Percentiles rank a stretch among this genome's conserved stretches.
Evolutionary conservation across 768 basidiomycete genomes (phyloP).

Genomic region (Hygrocybe coccinea): DNA sequence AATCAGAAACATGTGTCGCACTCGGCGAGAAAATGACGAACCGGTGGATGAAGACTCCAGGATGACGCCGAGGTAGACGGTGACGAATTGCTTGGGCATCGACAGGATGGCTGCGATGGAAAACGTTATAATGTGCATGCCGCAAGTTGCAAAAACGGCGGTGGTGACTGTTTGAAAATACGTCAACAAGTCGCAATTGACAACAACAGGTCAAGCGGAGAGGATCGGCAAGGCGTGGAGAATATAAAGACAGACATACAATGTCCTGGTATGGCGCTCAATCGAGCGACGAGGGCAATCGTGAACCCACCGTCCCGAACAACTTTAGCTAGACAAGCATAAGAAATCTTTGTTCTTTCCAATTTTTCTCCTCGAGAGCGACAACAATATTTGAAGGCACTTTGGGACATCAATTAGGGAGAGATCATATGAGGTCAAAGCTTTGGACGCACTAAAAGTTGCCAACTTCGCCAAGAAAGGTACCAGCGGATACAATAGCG

Average conservation of each 20-base stretch:
- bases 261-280: slow-evolving; percentile 83
- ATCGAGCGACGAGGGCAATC: slow-evolving; percentile 69
- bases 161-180: slow-evolving; percentile 59
- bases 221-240: slow-evolving; percentile 6
- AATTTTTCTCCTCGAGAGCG: slow-evolving; percentile 68
- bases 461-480: slow-evolving; percentile 80
- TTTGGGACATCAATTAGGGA: slow-evolving; percentile 21
- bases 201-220: too few relatives aligned
- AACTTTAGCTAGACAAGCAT: slow-evolving; percentile 59
- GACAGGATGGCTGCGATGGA: slow-evolving; percentile 75
- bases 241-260: slow-evolving; percentile 49
- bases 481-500: slow-evolving; percentile 78
- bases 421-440: neutral
- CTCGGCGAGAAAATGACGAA: slow-evolving; percentile 16
- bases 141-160: slow-evolving; percentile 83
- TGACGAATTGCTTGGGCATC: slow-evolving; percentile 86
- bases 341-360: slow-evolving; percentile 52
- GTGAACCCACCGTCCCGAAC: slow-evolving; percentile 87
- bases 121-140: slow-evolving; percentile 78
- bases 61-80: slow-evolving; percentile 84
- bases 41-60: slow-evolving; percentile 49
- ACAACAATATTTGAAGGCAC: slow-evolving; percentile 82
- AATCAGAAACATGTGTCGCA: neutral
- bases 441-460: slow-evolving; percentile 70
- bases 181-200: neutral